Percentiles rank a stretch among this genome's conserved stretches.
These are phyloP conservation scores for Alternaria sp. DNA, from an alignment of 2,329 filamentous ascomycete species.

Conservation along the genomic window DNA sequence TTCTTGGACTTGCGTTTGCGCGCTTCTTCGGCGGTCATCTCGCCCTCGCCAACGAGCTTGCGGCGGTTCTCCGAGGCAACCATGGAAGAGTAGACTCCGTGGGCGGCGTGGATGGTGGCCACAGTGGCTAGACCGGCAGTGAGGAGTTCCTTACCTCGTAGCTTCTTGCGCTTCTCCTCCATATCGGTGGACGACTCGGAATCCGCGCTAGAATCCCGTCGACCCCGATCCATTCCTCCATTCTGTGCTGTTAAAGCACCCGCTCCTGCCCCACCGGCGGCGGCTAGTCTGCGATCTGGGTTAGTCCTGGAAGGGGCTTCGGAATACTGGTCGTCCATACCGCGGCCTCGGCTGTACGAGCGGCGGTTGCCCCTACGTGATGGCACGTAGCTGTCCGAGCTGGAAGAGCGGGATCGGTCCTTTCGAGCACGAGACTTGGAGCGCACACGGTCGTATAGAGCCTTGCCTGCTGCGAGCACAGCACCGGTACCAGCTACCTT, in stretches of 20 bases:
- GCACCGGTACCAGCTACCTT: slow-evolving; percentile 57
- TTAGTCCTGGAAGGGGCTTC: slow-evolving; percentile 45
- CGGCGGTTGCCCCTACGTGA: slow-evolving; percentile 55
- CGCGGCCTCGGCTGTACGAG: slow-evolving; percentile 46
- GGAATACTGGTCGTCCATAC: slow-evolving; percentile 54
- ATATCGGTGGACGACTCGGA: slow-evolving; percentile 67
- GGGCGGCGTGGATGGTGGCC: slow-evolving; percentile 72
- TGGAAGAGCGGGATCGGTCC: slow-evolving; percentile 47
- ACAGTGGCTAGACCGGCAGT: slow-evolving; percentile 71
- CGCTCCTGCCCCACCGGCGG: slow-evolving; percentile 44
- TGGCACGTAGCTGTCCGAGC: slow-evolving; percentile 58
- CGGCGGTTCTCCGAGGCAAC: slow-evolving; percentile 67
- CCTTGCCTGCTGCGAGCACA: slow-evolving; percentile 58
- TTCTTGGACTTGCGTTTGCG: slow-evolving; percentile 68
- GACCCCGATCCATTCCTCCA: slow-evolving; percentile 27
- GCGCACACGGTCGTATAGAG: slow-evolving; percentile 61
- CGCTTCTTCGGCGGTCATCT: slow-evolving; percentile 68
- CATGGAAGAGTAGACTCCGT: slow-evolving; percentile 68
- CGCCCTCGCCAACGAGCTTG: slow-evolving; percentile 66
- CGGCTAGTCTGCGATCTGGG: slow-evolving; percentile 47
- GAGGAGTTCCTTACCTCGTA: slow-evolving; percentile 69
- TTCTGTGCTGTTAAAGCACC: slow-evolving; percentile 40
- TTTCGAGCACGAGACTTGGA: slow-evolving; percentile 59
- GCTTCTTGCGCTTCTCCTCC: slow-evolving; percentile 67
- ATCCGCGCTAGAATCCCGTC: slow-evolving; percentile 33